Evolutionary conservation across 257 asterid species (phyloP).

Genomic region (Salvia hispanica): DNA sequence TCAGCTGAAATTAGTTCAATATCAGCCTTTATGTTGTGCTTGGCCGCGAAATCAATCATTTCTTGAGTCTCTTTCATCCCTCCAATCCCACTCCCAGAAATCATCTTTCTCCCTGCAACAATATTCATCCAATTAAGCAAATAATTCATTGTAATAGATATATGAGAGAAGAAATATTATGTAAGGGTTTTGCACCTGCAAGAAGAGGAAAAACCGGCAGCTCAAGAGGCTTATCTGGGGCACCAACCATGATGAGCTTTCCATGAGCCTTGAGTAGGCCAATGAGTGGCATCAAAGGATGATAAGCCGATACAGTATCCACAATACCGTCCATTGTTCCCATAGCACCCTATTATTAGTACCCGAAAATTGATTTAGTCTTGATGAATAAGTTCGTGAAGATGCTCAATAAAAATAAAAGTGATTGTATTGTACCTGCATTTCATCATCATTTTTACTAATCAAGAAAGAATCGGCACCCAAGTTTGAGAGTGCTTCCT

Average conservation of each 20-base stretch:
- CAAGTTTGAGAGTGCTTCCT: background rate
- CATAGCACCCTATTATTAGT: slow-evolving; percentile 34
- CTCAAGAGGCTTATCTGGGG: slow-evolving; percentile 41
- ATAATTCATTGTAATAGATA: no score
- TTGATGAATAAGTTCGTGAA: no score
- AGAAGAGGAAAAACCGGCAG: slow-evolving; percentile 36
- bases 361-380: no score
- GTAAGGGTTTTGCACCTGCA: no score
- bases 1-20: slow-evolving; percentile 41
- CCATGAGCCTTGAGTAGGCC: slow-evolving; percentile 41
- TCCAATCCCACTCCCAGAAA: slow-evolving; percentile 44
- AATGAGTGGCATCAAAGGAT: slow-evolving; percentile 40
- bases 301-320: slow-evolving; percentile 48
- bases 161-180: no score
- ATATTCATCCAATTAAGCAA: no score
- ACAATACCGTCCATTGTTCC: slow-evolving; percentile 47
- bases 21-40: slow-evolving; percentile 39
- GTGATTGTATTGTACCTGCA: background rate
- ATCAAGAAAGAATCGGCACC: slow-evolving; percentile 37
- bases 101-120: slow-evolving; percentile 34
- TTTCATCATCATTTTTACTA: slow-evolving; percentile 16
- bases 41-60: slow-evolving; percentile 51
- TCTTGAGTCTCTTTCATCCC: slow-evolving; percentile 39
- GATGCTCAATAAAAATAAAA: no score
- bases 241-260: slow-evolving; percentile 50